Evolutionary conservation across 225 moss, liverwort and hornwort genomes (phyloP), one percentile per base, ranked within the genome.

Genomic region (Pleurozium schreberi): DNA sequence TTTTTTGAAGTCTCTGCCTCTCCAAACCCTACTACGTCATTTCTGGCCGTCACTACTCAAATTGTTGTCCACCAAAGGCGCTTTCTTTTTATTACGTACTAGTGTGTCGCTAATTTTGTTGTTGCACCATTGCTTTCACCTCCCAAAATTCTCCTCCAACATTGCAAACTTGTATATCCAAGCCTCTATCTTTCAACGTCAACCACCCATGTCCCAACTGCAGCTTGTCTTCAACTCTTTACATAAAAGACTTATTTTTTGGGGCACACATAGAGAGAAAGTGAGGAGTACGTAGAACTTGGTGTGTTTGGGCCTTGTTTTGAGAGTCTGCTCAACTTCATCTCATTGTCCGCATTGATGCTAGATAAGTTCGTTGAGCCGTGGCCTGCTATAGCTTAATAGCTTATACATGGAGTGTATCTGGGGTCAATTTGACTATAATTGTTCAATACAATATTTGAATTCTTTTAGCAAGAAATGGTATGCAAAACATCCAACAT

Each of bases 251-350:
- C 4, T 10, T 38, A 2, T 40, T 69, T 23, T 4, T 69, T 40
- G 2, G 2, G 13, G 13, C 4, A 1, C 7, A 22, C 1, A 6
- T 5, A 66, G 1, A n/a, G n/a, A 21, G 4, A 68, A 5, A 21
- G 11, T 6, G 2, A n/a, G 21, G 6, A n/a, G 0, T 59, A 22
- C 59, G 10, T n/a, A 6, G 21, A n/a, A 67, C n/a, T 38, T 67
- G 21, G 20, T 67, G 67, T 38, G 6, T 67, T 38, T 20, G 18
- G 7, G 5, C 9, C 9, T 65, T 3, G 4, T 18, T 38, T 38
- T 21, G 15, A 67, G 0, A 67, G 21, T 6, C 6, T 1, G 1
- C 19, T 36, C 38, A 67, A 38, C 11, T 0, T 67, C 67, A 67
- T 67, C 10, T 68, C 1, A 1, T 68, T n/a, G 40, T 6, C 1